Evolutionary conservation across 1,139 yeast genomes (phyloP).

Genomic region (Eremothecium cymbalariae): DNA sequence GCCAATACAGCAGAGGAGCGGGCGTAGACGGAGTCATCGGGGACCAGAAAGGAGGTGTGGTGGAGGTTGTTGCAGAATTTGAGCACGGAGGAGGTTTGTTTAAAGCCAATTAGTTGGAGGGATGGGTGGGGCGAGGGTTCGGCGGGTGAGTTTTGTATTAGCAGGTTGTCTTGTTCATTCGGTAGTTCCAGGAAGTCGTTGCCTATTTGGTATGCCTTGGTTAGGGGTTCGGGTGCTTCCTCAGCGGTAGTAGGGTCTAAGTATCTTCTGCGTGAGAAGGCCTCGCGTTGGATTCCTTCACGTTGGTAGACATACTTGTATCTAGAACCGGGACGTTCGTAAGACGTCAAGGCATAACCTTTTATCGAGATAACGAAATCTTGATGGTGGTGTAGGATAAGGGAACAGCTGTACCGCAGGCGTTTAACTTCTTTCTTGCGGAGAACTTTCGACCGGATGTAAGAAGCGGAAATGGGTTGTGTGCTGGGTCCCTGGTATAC

Average conservation of each 20-base stretch:
- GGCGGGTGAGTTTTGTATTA: conserved; percentile 31
- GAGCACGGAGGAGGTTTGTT: conserved; percentile 36
- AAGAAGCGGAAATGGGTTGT: conserved; percentile 39
- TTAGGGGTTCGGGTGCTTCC: conserved; percentile 33
- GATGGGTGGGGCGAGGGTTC: conserved; percentile 35
- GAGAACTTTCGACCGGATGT: conserved; percentile 44
- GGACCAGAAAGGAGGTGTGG: conserved; percentile 53
- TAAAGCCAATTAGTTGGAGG: conserved; percentile 60
- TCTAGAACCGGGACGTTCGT: conserved; percentile 41
- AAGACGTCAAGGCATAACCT: conserved; percentile 60
- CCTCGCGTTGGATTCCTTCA: conserved; percentile 46
- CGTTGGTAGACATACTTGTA: conserved; percentile 44
- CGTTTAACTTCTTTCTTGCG: conserved; percentile 56
- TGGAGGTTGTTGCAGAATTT: conserved; percentile 47
- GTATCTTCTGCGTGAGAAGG: conserved; percentile 41
- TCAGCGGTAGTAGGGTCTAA: conserved; percentile 40
- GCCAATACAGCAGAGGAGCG: conserved; percentile 65
- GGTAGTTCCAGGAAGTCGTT: conserved; percentile 36
- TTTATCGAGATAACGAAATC: conserved; percentile 52
- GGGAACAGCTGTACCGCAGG: conserved; percentile 53
- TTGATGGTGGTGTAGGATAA: conserved; percentile 40
- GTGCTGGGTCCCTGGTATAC: conserved; percentile 34
- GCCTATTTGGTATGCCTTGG: conserved; percentile 40
- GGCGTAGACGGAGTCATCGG: conserved; percentile 46
- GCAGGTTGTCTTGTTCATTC: conserved; percentile 32